Percentiles rank a stretch among this genome's conserved stretches.
Conservation (phyloP, 768 basidiomycete species). For the Lactarius quietus region DNA sequence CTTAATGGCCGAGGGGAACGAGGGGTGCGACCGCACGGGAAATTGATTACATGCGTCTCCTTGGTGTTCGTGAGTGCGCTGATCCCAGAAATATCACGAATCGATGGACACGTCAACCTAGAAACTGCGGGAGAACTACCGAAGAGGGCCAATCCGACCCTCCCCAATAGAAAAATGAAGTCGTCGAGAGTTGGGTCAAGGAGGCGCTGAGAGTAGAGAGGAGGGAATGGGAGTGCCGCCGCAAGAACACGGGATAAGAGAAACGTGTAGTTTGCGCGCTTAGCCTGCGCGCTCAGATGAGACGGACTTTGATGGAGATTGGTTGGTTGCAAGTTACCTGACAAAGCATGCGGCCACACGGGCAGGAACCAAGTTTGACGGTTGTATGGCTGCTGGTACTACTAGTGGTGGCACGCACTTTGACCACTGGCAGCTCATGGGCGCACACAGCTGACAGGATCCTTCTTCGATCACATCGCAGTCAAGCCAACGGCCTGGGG, state of each 20-base stretch:
- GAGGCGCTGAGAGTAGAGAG: not conserved
- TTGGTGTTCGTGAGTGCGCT: not conserved
- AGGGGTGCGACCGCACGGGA: not conserved
- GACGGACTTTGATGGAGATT: not conserved
- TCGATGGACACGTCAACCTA: not conserved
- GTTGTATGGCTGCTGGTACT: not conserved
- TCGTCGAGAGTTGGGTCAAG: not conserved
- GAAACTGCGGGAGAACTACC: not conserved
- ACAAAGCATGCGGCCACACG: too few relatives aligned
- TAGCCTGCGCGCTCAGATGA: not conserved
- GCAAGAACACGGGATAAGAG: not conserved
- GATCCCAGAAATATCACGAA: not conserved
- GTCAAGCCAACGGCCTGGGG: not conserved
- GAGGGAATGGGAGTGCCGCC: not conserved
- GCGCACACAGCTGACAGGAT: not conserved
- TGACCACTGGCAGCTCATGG: not conserved
- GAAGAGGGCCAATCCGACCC: not conserved
- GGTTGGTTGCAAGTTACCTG: not conserved
- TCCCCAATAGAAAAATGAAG: not conserved
- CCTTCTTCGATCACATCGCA: conserved; percentile 3
- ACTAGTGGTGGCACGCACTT: not conserved
- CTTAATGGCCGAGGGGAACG: not conserved
- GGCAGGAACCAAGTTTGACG: not conserved
- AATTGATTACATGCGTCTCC: not conserved
- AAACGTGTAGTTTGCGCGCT: not conserved